Base-by-base conservation (phyloP, 106 monocot genomes). In the Triglochin maritima region DNA sequence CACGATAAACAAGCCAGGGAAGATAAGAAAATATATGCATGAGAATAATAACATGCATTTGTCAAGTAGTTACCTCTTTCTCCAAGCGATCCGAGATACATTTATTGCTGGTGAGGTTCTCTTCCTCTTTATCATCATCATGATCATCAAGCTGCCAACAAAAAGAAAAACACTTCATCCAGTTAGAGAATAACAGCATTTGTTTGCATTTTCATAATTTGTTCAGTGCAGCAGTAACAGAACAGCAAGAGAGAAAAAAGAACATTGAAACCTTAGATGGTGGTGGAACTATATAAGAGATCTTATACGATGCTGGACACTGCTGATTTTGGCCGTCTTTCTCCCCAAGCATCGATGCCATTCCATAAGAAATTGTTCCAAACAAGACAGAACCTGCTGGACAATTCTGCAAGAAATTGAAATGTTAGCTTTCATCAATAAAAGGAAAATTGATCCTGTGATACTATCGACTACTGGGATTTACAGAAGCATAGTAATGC, bases 281-380 rank as follows among this genome's bases (percentile, higher is more conserved):
- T 63, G 90, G 83, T 74, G 90, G 83, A 41, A 90, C 64, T 46
- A 87, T n/a, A 74, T 72, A 96, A 12, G 87, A 81, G 53, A 95
- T 85, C 46, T 82, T 49, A 81, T 90, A 90, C 69, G 77, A 77
- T 17, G 76, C 67, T 65, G 93, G 88, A 43, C 44, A 54, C 62
- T 56, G 81, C 74, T 75, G 67, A 67, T 81, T 89, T 74, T 68
- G 49, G 50, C 77, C 68, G 65, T 67, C 74, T 56, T 82, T 85
- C 64, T 79, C 87, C 55, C 62, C 57, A 48, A 76, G 65, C 43
- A 75, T 44, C 8, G 89, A 81, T 66, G 87, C 47, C 14, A 68
- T 81, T 62, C 87, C 95, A 80, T 85, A 96, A 47, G 95, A 77
- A 69, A 90, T 81, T 62, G 81, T 81, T 54, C 95, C 95, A 79